Evolutionary conservation across 2,329 filamentous ascomycete genomes (phyloP), one percentile per base, ranked within the genome.

Genomic region (Verruconis gallopava): DNA sequence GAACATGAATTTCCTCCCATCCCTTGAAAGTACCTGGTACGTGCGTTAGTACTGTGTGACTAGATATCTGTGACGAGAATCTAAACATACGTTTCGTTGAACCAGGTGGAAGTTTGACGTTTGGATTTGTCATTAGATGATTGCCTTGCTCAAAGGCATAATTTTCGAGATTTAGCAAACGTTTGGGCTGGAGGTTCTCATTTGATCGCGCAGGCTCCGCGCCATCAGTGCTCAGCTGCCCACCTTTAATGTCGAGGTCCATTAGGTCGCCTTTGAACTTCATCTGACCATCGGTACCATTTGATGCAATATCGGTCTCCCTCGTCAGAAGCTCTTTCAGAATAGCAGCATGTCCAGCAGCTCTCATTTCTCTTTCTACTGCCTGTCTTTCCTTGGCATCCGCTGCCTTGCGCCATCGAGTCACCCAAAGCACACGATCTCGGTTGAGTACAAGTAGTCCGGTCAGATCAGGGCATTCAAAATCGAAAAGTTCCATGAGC

Each of bases 111-210:
- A 98, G 71, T 48, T 83, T 81, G 37, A 98, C 91, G 56, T 86
- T 95, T 4, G 86, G 83, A 53, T 98, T 98, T n/a, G 91, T 96
- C 89, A 96, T 98, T 34, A 98, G 72, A 66, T 98, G 91, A 54
- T 96, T 98, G 41, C 91, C 91, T 62, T 96, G 89, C 52, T 96
- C 91, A 57, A 98, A 98, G 30, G 95, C 75, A 22, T 98, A 75
- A 53, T 96, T 96, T 44, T 98, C 89, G 40, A 98, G 69, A 57
- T 96, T 96, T 58, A 98, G 85, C 35, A 85, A 66, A 56, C 84
- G 85, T 50, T 79, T 79, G 2, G 93, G 91, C 53, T 91, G 83
- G 28, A 98, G 68, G 12, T 85, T 86, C 42, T 88, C 85, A 15
- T 94, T 66, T 40, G 75, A 73, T 40, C 78, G 79, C 38, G 85